Conservation (phyloP, 2,329 filamentous ascomycete species). For the Dactylellina sp. region DNA sequence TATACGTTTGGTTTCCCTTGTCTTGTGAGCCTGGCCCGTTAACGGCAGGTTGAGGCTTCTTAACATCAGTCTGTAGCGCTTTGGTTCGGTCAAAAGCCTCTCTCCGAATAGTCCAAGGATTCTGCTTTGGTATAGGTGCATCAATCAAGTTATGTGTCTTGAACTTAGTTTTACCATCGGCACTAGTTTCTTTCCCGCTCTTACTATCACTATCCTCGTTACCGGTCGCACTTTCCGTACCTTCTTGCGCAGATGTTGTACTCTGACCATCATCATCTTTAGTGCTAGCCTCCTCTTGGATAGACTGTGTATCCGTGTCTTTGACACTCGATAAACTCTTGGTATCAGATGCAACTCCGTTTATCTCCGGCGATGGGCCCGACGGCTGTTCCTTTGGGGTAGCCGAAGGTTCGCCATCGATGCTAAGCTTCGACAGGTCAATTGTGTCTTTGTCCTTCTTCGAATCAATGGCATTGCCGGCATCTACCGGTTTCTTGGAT, state of each 20-base stretch:
- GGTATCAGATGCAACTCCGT: constrained; percentile 33
- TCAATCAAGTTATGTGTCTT: constrained; percentile 48
- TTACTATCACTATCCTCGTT: constrained; percentile 51
- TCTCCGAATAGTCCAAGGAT: constrained; percentile 47
- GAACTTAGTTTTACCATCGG: constrained; percentile 53
- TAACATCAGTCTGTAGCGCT: constrained; percentile 34
- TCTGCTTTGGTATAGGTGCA: constrained; percentile 53
- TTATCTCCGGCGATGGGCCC: constrained; percentile 20
- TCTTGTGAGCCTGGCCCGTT: constrained; percentile 38
- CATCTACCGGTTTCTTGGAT: constrained; percentile 44
- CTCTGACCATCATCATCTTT: constrained; percentile 50
- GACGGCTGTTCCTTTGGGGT: constrained; percentile 32
- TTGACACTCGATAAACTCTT: constrained; percentile 39
- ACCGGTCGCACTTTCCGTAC: constrained; percentile 37
- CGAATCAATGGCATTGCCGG: constrained; percentile 62
- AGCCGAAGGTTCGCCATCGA: constrained; percentile 35
- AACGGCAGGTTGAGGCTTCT: constrained; percentile 41
- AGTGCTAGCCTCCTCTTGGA: constrained; percentile 35
- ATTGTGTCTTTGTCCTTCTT: constrained; percentile 64
- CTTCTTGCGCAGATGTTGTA: constrained; percentile 46
- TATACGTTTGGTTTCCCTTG: constrained; percentile 44
- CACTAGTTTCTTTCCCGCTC: constrained; percentile 38
- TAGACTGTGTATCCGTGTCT: constrained; percentile 33
- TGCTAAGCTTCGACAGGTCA: constrained; percentile 45
- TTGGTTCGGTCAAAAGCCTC: constrained; percentile 48